phyloP scores from a whole-genome alignment of 495 filamentous ascomycete species.

The Talaromyces ruber region DNA sequence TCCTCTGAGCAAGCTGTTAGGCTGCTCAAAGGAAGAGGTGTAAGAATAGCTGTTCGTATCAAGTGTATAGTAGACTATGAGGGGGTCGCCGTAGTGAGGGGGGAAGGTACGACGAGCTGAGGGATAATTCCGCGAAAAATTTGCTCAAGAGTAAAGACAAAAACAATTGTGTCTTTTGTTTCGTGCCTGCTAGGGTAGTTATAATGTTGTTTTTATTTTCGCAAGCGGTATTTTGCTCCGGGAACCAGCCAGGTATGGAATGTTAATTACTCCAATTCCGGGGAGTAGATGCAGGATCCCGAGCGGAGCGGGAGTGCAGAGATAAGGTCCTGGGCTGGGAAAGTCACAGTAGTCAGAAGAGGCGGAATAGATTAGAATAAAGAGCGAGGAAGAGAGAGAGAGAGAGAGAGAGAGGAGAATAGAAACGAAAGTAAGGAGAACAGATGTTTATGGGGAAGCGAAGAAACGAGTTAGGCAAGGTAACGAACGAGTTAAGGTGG shows the following conservation, averaged over 20 bases:
- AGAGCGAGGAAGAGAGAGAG: neutral
- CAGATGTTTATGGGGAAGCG: slow-evolving; percentile 2
- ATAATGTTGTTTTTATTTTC: neutral
- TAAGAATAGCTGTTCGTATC: neutral
- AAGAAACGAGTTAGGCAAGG: neutral
- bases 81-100: neutral
- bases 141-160: neutral
- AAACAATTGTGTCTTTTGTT: neutral
- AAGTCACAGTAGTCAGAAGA: neutral
- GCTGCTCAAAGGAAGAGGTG: slow-evolving; percentile 2
- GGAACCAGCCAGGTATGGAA: slow-evolving; percentile 2
- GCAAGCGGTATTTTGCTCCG: neutral
- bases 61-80: neutral
- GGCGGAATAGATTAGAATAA: slow-evolving; percentile 5
- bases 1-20: slow-evolving; percentile 1
- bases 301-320: neutral
- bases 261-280: neutral
- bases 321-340: neutral
- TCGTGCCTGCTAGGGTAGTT: neutral
- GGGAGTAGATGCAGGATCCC: neutral
- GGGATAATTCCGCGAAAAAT: neutral
- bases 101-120: neutral
- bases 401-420: slow-evolving; percentile 1
- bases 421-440: slow-evolving; percentile 2
- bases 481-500: slow-evolving; percentile 1